A percentile compares a stretch with the other conserved stretches of the same genome.
Evolutionary conservation across 148 eudicot species (phyloP).

Genomic region (Dianthus caryophyllus): DNA sequence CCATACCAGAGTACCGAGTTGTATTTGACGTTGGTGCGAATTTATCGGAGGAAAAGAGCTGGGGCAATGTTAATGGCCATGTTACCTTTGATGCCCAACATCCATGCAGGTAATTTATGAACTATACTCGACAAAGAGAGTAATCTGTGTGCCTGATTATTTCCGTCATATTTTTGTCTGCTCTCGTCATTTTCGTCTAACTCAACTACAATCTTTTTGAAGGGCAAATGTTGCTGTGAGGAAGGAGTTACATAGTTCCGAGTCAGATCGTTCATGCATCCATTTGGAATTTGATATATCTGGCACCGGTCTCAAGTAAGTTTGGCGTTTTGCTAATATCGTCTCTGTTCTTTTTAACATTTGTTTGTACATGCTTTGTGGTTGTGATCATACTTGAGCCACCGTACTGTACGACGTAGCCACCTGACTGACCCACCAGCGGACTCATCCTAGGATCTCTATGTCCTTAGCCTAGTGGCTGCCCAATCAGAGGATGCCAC

Average conservation of each 20-base stretch:
- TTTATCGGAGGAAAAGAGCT: constrained; percentile 35
- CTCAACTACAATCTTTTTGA: constrained; percentile 14
- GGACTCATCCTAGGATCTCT: not conserved
- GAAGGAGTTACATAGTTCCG: constrained; percentile 78
- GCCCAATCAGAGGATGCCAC: not conserved
- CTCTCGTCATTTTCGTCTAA: constrained; percentile 12
- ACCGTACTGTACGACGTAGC: not conserved
- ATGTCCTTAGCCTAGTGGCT: not conserved
- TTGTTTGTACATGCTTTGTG: constrained; percentile 4
- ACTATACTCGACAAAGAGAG: not conserved
- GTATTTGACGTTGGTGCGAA: constrained; percentile 40
- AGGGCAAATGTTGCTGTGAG: constrained; percentile 81
- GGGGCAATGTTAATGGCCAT: constrained; percentile 57
- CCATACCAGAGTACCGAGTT: constrained; percentile 78
- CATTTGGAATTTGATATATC: constrained; percentile 88
- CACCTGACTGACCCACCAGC: not conserved
- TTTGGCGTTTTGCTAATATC: constrained; percentile 12
- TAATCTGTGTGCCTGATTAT: not conserved
- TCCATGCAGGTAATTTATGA: constrained; percentile 8
- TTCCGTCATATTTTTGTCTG: not conserved
- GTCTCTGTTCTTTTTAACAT: not conserved
- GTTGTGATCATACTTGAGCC: not conserved
- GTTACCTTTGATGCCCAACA: constrained; percentile 12
- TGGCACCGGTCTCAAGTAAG: constrained; percentile 81
- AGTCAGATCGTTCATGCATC: constrained; percentile 93